These are phyloP conservation scores for Tetratostichococcus sp. DNA, from an alignment of 139 green algal species.

Conservation along the genomic window DNA sequence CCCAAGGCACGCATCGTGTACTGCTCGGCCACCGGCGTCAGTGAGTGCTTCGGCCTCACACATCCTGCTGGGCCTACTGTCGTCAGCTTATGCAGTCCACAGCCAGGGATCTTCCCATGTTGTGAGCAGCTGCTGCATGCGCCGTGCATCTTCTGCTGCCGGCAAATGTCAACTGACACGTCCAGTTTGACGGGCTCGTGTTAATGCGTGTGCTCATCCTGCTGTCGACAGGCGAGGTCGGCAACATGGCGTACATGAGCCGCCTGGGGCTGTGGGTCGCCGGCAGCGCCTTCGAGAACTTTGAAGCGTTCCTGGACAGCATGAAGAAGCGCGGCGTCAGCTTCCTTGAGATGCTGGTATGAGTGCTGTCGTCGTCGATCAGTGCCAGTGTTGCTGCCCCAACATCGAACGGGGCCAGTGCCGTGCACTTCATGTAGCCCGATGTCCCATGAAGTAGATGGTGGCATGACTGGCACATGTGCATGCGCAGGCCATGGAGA, in stretches of 20 bases:
- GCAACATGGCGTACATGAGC: constrained; percentile 74
- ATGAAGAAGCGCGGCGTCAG: constrained; percentile 60
- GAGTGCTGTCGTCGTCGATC: constrained; percentile 35
- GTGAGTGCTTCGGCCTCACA: not conserved
- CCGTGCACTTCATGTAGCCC: too few relatives aligned
- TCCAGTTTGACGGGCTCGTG: too few relatives aligned
- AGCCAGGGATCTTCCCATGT: too few relatives aligned
- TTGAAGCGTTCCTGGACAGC: constrained; percentile 65
- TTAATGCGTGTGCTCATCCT: too few relatives aligned
- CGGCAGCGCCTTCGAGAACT: constrained; percentile 50
- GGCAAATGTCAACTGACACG: too few relatives aligned
- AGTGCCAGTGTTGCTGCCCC: constrained; percentile 18
- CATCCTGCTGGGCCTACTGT: too few relatives aligned
- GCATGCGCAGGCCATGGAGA: constrained; percentile 55
- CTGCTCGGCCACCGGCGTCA: constrained; percentile 63
- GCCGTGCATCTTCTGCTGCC: too few relatives aligned
- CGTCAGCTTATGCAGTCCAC: too few relatives aligned
- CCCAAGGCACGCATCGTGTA: constrained; percentile 75
- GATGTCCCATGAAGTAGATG: too few relatives aligned
- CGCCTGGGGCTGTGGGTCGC: constrained; percentile 79
- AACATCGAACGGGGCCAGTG: too few relatives aligned
- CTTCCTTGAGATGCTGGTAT: constrained; percentile 73
- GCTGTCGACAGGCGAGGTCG: constrained; percentile 61
- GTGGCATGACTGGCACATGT: too few relatives aligned
- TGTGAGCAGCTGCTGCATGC: too few relatives aligned